Conservation (phyloP, 2,329 filamentous ascomycete genomes). For the Microsporum audouinii region DNA sequence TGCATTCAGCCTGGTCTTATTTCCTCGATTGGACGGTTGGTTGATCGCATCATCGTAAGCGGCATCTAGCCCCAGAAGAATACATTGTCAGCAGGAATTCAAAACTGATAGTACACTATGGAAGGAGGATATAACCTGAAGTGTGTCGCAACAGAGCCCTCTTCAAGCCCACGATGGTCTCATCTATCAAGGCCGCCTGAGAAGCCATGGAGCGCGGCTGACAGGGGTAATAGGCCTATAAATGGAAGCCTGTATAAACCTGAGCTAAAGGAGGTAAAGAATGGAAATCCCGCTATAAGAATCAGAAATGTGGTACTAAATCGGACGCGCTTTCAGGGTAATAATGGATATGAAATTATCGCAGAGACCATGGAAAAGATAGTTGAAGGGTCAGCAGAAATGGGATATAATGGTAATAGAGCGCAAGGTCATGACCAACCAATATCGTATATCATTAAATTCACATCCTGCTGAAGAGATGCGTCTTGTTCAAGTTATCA, state of each 20-base stretch:
- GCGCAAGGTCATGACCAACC: too few relatives aligned
- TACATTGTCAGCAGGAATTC: neutral
- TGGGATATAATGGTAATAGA: too few relatives aligned
- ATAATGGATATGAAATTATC: too few relatives aligned
- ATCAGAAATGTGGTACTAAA: too few relatives aligned
- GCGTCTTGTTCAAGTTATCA: too few relatives aligned
- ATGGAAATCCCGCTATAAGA: neutral
- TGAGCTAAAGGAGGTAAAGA: neutral
- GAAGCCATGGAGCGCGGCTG: slow-evolving; percentile 27
- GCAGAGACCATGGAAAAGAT: too few relatives aligned
- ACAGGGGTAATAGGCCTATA: neutral
- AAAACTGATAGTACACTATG: neutral
- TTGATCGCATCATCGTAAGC: slow-evolving; percentile 43
- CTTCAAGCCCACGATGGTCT: slow-evolving; percentile 47
- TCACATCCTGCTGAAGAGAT: too few relatives aligned
- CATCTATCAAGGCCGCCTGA: slow-evolving; percentile 37
- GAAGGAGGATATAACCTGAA: slow-evolving; percentile 27
- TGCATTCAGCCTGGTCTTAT: slow-evolving; percentile 50
- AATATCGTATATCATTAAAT: too few relatives aligned
- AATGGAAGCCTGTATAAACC: neutral
- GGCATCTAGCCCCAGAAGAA: slow-evolving; percentile 19
- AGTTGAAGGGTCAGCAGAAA: too few relatives aligned
- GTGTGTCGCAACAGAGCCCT: slow-evolving; percentile 38
- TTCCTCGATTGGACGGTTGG: slow-evolving; percentile 47
- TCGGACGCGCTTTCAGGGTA: too few relatives aligned